phyloP scores from a whole-genome alignment of 2,329 filamentous ascomycete species.

The Fusarium begoniae region DNA sequence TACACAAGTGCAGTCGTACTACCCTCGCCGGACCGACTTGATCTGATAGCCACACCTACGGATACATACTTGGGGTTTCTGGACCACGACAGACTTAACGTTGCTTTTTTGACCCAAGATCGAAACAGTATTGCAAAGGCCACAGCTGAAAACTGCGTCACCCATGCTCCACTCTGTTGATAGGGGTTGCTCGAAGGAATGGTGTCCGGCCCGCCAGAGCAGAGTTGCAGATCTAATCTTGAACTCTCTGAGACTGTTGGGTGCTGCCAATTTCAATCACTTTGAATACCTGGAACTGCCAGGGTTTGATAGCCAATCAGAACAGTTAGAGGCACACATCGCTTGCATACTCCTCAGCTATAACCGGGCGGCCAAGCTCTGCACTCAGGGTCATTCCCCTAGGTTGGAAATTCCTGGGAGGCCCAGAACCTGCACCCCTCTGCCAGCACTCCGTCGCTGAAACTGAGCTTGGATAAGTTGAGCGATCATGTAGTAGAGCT shows the following conservation, averaged over 20 bases:
- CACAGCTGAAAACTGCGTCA: slow-evolving; percentile 32
- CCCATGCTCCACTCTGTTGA: slow-evolving; percentile 8
- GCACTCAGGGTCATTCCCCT: not conserved
- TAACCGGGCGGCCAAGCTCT: not conserved
- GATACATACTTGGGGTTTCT: not conserved
- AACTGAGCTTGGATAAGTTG: not conserved
- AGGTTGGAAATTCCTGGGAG: not conserved
- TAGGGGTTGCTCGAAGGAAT: slow-evolving; percentile 28
- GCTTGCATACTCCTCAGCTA: not conserved
- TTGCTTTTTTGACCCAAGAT: slow-evolving; percentile 26
- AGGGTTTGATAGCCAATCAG: slow-evolving; percentile 17
- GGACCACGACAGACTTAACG: slow-evolving; percentile 10
- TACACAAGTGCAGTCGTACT: not conserved
- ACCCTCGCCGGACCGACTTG: not conserved
- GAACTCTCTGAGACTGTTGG: slow-evolving; percentile 13
- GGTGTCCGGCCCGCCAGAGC: slow-evolving; percentile 32
- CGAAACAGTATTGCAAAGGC: slow-evolving; percentile 4
- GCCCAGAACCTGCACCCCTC: slow-evolving; percentile 1
- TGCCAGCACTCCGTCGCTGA: not conserved
- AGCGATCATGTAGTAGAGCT: not conserved
- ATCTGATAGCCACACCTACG: not conserved
- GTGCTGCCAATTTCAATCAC: not conserved
- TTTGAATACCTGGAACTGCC: not conserved
- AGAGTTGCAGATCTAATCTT: slow-evolving; percentile 34
- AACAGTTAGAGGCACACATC: not conserved